A percentile compares a stretch with the other conserved stretches of the same genome.
phyloP scores from a whole-genome alignment of 306 rosid species.

The apple (Malus domestica) region ASM211411v1 NC_041797.1:11263001-11263500 shows the following conservation, averaged over 20 bases:
- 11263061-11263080: constrained; percentile 32
- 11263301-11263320: constrained; percentile 33
- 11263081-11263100: constrained; percentile 39
- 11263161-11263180: constrained; percentile 85
- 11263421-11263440: constrained; percentile 81
- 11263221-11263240: constrained; percentile 90
- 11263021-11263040: constrained; percentile 83
- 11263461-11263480: constrained; percentile 79
- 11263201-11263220: constrained; percentile 70
- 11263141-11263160: constrained; percentile 44
- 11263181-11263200: constrained; percentile 55
- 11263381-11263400: constrained; percentile 53
- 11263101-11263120: constrained; percentile 55
- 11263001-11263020: constrained; percentile 46
- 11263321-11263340: constrained; percentile 54
- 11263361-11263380: constrained; percentile 69
- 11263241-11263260: constrained; percentile 74
- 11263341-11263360: constrained; percentile 46
- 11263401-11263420: constrained; percentile 56
- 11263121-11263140: constrained; percentile 54
- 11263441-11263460: constrained; percentile 91
- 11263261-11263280: constrained; percentile 68
- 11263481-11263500: constrained; percentile 84
- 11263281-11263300: constrained; percentile 49
- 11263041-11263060: constrained; percentile 66